Percentiles rank a stretch among this genome's conserved stretches.
phyloP scores from a whole-genome alignment of 1,139 yeast species.

The Yamadazyma spencermartinsiae region DNA sequence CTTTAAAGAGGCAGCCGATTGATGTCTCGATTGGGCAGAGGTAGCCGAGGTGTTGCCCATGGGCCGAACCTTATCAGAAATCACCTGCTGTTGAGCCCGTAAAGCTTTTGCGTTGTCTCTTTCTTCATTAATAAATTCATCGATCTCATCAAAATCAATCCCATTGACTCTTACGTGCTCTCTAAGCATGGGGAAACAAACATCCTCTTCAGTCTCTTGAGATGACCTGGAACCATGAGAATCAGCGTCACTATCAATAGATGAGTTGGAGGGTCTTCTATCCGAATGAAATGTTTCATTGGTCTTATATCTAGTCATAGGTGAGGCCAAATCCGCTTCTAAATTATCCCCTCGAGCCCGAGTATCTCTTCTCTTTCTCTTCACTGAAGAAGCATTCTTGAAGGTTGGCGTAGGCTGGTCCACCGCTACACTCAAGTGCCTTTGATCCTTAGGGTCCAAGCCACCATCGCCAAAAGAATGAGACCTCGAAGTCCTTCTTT shows the following conservation, averaged over 20 bases:
- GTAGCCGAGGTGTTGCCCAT: constrained; percentile 7
- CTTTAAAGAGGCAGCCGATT: constrained; percentile 53
- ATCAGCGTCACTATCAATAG: constrained; percentile 62
- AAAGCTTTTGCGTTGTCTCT: constrained; percentile 28
- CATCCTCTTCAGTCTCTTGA: constrained; percentile 94
- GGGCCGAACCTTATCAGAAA: constrained; percentile 20
- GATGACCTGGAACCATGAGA: constrained; percentile 73
- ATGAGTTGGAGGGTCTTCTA: constrained; percentile 37
- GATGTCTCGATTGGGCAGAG: constrained; percentile 16
- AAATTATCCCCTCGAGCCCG: constrained; percentile 22
- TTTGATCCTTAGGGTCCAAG: constrained; percentile 19
- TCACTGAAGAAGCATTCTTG: constrained; percentile 7
- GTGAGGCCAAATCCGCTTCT: constrained; percentile 32
- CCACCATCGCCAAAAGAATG: constrained; percentile 30
- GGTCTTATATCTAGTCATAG: constrained; percentile 33
- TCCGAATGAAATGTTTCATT: constrained; percentile 31
- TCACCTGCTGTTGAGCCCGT: constrained; percentile 31
- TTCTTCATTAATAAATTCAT: constrained; percentile 66
- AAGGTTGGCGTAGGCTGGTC: constrained; percentile 6
- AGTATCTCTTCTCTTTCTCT: constrained; percentile 16
- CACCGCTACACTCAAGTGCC: constrained; percentile 14
- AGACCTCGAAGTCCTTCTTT: constrained; percentile 27
- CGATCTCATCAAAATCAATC: constrained; percentile 77
- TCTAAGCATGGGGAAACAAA: constrained; percentile 90
- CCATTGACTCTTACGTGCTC: constrained; percentile 71